phyloP scores from a whole-genome alignment of 352 stramenopile species.

The Lagenidium sp. region DNA sequence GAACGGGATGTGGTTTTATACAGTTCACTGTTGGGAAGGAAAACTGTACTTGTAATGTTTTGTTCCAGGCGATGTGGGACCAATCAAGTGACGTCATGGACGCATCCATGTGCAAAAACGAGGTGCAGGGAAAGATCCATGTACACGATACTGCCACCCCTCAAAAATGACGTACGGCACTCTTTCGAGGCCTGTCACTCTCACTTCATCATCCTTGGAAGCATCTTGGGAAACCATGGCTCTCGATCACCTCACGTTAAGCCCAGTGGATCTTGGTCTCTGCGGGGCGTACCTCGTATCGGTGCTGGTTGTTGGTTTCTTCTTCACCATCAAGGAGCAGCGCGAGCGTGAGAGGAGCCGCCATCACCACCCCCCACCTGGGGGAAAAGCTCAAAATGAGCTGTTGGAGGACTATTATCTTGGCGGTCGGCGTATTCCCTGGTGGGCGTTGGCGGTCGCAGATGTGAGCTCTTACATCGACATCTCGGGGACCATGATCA shows the following conservation, averaged over 20 bases:
- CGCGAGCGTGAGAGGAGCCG: slow-evolving; percentile 24
- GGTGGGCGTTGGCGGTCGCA: slow-evolving; percentile 61
- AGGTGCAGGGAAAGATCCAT: slow-evolving; percentile 1
- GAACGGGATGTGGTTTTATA: no score
- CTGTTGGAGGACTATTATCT: slow-evolving; percentile 74
- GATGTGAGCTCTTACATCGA: slow-evolving; percentile 84
- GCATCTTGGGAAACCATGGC: neutral
- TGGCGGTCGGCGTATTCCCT: slow-evolving; percentile 49
- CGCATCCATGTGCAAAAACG: no score
- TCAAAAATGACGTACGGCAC: slow-evolving; percentile 9
- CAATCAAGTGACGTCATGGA: no score
- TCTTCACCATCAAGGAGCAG: slow-evolving; percentile 55
- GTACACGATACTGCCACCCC: slow-evolving; percentile 5
- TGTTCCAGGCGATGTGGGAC: no score
- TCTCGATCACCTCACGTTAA: no score
- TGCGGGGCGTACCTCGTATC: slow-evolving; percentile 50
- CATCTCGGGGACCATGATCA: slow-evolving; percentile 82
- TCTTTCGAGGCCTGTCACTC: slow-evolving; percentile 8
- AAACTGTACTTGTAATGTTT: no score
- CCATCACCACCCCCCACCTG: slow-evolving; percentile 26
- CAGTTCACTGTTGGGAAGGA: no score
- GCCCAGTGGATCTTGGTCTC: slow-evolving; percentile 37
- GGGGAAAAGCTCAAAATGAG: no score
- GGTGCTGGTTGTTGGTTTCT: slow-evolving; percentile 52
- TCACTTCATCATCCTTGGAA: no score